Evolutionary conservation across 345 rosid genomes (phyloP).

Genomic region (Salix udensis): DNA sequence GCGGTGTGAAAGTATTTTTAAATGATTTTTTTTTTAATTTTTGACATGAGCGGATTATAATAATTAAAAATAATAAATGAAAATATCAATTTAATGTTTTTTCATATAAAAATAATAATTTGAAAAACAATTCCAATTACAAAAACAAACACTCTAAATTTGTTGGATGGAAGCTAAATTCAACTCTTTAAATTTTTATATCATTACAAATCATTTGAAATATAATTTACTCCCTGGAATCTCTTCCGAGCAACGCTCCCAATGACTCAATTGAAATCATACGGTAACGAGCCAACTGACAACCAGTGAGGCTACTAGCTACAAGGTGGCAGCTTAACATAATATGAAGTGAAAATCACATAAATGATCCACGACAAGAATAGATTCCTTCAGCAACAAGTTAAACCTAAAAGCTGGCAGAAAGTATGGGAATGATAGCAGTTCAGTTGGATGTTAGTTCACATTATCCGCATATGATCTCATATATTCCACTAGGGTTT

Average conservation of each 20-base stretch:
- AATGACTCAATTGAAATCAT: neutral
- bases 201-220: no score
- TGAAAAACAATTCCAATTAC: no score
- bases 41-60: no score
- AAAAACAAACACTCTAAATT: no score
- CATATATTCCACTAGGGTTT: neutral
- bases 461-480: neutral
- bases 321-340: slow-evolving; percentile 14
- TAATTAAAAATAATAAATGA: no score
- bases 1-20: no score
- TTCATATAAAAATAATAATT: no score
- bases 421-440: slow-evolving; percentile 22
- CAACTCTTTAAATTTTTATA: no score
- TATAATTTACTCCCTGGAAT: neutral
- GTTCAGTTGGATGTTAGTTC: slow-evolving; percentile 5
- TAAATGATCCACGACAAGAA: slow-evolving; percentile 1
- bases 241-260: neutral
- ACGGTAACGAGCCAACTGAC: neutral
- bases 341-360: slow-evolving; percentile 9
- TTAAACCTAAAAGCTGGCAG: slow-evolving; percentile 16
- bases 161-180: no score
- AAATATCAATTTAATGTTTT: no score
- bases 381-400: slow-evolving; percentile 18
- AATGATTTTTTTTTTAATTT: no score
- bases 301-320: neutral